Percentiles rank a stretch among this genome's conserved stretches.
These are phyloP conservation scores for Botryotinia convoluta DNA, from an alignment of 2,329 filamentous ascomycete genomes.

Conservation along the genomic window DNA sequence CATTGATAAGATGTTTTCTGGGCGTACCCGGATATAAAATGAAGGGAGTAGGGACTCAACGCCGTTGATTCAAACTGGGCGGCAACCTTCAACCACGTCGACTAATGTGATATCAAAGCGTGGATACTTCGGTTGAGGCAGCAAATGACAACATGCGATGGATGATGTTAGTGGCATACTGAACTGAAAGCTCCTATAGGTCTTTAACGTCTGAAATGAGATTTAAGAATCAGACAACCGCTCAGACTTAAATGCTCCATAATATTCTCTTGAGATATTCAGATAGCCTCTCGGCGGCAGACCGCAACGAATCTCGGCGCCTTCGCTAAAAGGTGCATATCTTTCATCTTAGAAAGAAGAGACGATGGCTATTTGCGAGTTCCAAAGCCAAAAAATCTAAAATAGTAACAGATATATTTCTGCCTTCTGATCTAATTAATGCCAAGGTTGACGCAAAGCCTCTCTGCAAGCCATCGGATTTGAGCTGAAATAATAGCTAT, in stretches of 20 bases:
- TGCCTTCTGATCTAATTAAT: slow-evolving; percentile 8
- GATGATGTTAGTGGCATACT: background rate
- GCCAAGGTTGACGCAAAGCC: background rate
- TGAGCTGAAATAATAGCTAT: slow-evolving; percentile 4
- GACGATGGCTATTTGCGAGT: background rate
- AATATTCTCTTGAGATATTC: background rate
- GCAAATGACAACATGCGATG: background rate
- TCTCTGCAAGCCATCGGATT: slow-evolving; percentile 13
- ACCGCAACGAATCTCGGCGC: background rate
- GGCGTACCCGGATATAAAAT: background rate
- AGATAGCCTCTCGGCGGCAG: background rate
- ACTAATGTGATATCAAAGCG: background rate
- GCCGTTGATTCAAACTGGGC: background rate
- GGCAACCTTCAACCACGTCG: background rate
- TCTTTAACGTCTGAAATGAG: background rate
- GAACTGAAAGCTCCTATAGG: background rate
- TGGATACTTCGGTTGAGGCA: background rate
- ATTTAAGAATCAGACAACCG: background rate
- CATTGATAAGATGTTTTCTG: background rate
- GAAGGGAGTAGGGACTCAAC: background rate
- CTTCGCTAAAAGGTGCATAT: background rate
- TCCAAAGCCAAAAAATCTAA: background rate
- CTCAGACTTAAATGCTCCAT: background rate
- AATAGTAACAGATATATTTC: slow-evolving; percentile 1
- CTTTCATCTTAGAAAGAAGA: background rate